Evolutionary conservation across 257 asterid genomes (phyloP).

Genomic region (Ocimum tenuiflorum): DNA sequence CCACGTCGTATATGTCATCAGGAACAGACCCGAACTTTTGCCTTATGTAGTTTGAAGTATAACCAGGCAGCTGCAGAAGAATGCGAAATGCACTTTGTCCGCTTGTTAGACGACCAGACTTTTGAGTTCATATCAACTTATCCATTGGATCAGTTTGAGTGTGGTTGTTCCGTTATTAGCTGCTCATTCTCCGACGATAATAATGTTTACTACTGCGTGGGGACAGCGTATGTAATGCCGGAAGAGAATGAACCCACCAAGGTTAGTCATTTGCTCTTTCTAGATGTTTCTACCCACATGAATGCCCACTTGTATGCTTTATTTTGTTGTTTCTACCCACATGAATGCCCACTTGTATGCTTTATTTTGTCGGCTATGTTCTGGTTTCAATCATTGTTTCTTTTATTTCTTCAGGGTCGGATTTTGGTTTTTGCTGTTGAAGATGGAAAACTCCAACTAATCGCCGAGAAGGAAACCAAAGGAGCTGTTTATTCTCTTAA

Average conservation of each 20-base stretch:
- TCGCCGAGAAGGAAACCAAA: conserved; percentile 94
- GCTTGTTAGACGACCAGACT: conserved; percentile 90
- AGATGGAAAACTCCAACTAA: conserved; percentile 88
- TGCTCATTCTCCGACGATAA: conserved; percentile 91
- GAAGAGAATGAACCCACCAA: conserved; percentile 94
- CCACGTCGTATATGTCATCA: conserved; percentile 98
- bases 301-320: not conserved
- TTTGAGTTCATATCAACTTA: conserved; percentile 83
- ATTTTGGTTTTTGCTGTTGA: conserved; percentile 86
- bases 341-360: not conserved
- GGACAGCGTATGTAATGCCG: conserved; percentile 93
- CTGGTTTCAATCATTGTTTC: not conserved
- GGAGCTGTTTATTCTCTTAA: conserved; percentile 95
- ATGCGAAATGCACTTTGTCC: conserved; percentile 69
- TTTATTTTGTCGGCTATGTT: not conserved
- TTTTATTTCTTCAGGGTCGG: conserved; percentile 59
- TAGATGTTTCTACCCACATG: not conserved
- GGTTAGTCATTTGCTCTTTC: conserved; percentile 32
- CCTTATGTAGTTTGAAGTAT: conserved; percentile 68
- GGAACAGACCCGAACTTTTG: conserved; percentile 91
- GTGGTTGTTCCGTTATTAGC: conserved; percentile 86
- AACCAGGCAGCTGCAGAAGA: conserved; percentile 75
- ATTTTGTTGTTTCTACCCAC: not conserved
- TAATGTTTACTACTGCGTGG: conserved; percentile 83
- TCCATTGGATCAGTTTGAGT: conserved; percentile 78